These are phyloP conservation scores for Hygrocybe punicea DNA, from an alignment of 768 basidiomycete species.

Conservation along the genomic window DNA sequence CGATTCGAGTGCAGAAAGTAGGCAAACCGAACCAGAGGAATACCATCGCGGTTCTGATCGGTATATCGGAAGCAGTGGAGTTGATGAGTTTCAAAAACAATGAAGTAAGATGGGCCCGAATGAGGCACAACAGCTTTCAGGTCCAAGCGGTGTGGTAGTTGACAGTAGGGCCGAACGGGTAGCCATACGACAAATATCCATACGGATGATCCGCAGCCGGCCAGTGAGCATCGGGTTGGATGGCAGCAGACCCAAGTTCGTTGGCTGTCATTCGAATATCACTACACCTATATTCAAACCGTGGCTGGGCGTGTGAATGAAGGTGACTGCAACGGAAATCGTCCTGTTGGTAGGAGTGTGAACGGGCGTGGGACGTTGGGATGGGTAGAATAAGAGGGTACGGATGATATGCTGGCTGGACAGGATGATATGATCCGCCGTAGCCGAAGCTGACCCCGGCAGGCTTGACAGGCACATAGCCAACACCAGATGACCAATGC, in stretches of 20 bases:
- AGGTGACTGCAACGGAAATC: slow-evolving; percentile 47
- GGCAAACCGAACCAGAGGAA: slow-evolving; percentile 27
- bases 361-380: slow-evolving; percentile 48
- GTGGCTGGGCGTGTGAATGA: slow-evolving; percentile 59
- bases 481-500: slow-evolving; percentile 38
- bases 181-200: slow-evolving; percentile 41
- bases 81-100: no score
- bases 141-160: slow-evolving; percentile 49
- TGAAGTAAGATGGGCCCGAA: slow-evolving; percentile 7
- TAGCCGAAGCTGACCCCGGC: slow-evolving; percentile 37
- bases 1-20: slow-evolving; percentile 35
- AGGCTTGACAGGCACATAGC: slow-evolving; percentile 38
- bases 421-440: slow-evolving; percentile 34
- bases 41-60: slow-evolving; percentile 4
- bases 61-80: slow-evolving; percentile 5
- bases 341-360: slow-evolving; percentile 53
- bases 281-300: slow-evolving; percentile 51
- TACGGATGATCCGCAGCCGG: slow-evolving; percentile 37
- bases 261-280: slow-evolving; percentile 39
- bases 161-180: slow-evolving; percentile 42
- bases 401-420: slow-evolving; percentile 36
- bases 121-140: slow-evolving; percentile 29
- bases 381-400: slow-evolving; percentile 39
- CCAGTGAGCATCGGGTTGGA: slow-evolving; percentile 44
- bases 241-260: slow-evolving; percentile 35